A percentile compares a stretch with the other conserved stretches of the same genome.
These are phyloP conservation scores for Aspergillus thermomutatus DNA, from an alignment of 2,329 filamentous ascomycete species.

Conservation along the genomic window DNA sequence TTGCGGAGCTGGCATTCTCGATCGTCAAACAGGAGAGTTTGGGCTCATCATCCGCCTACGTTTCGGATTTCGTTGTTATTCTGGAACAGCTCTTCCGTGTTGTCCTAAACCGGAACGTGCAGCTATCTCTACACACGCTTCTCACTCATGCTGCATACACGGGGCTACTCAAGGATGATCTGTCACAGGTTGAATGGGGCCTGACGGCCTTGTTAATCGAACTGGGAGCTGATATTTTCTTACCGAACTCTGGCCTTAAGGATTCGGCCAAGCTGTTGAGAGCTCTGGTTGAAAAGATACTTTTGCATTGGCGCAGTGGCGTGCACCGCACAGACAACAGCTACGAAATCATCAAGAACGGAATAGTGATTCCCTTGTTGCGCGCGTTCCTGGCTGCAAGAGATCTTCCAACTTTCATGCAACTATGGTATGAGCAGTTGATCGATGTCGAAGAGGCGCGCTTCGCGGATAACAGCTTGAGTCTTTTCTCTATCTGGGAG, in stretches of 20 bases:
- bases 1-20: slow-evolving; percentile 40
- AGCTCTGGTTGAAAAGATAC: slow-evolving; percentile 34
- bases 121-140: slow-evolving; percentile 39
- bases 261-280: slow-evolving; percentile 35
- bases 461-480: slow-evolving; percentile 16
- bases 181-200: slow-evolving; percentile 37
- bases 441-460: slow-evolving; percentile 34
- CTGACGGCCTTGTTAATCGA: slow-evolving; percentile 41
- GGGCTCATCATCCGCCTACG: slow-evolving; percentile 13
- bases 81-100: slow-evolving; percentile 40
- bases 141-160: slow-evolving; percentile 41
- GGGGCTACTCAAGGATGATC: slow-evolving; percentile 33
- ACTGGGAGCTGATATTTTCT: slow-evolving; percentile 41
- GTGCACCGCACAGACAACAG: slow-evolving; percentile 11
- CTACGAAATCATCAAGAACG: slow-evolving; percentile 35
- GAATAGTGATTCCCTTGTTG: slow-evolving; percentile 39
- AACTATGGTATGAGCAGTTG: slow-evolving; percentile 40
- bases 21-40: slow-evolving; percentile 27
- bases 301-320: slow-evolving; percentile 29
- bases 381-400: slow-evolving; percentile 40
- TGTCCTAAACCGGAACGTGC: slow-evolving; percentile 36
- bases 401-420: slow-evolving; percentile 38
- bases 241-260: slow-evolving; percentile 42
- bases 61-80: slow-evolving; percentile 29
- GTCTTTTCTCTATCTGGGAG: slow-evolving; percentile 42